Evolutionary conservation across 345 rosid genomes (phyloP).

Genomic region (Gossypium anomalum): DNA sequence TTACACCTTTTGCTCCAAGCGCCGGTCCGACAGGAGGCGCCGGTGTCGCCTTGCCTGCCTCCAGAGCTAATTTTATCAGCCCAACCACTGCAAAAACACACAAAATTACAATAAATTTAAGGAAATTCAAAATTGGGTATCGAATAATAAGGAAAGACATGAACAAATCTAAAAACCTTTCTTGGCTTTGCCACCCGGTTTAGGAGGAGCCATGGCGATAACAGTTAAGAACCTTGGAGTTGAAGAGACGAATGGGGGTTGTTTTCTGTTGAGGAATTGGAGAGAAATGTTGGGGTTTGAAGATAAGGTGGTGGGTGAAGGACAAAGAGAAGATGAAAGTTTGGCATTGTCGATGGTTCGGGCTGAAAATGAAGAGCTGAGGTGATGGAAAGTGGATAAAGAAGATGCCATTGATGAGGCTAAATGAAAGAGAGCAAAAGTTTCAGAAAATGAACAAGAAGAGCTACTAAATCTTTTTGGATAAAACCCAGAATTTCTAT

Average conservation of each 20-base stretch:
- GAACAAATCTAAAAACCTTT: slow-evolving; percentile 41
- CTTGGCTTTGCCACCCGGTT: slow-evolving; percentile 77
- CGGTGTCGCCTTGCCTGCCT: slow-evolving; percentile 95
- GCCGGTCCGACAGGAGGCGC: slow-evolving; percentile 97
- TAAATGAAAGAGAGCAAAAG: slow-evolving; percentile 21
- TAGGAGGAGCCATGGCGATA: slow-evolving; percentile 96
- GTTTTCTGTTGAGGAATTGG: slow-evolving; percentile 42
- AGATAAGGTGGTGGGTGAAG: slow-evolving; percentile 39
- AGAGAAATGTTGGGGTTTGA: slow-evolving; percentile 44
- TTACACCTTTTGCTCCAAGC: slow-evolving; percentile 81
- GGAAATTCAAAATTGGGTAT: slow-evolving; percentile 4
- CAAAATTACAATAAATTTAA: not conserved
- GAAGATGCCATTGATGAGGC: slow-evolving; percentile 51
- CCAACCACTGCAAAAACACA: slow-evolving; percentile 49
- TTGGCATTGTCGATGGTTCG: slow-evolving; percentile 17
- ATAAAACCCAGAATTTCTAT: slow-evolving; percentile 16
- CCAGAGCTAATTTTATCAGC: slow-evolving; percentile 76
- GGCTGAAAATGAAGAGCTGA: slow-evolving; percentile 26
- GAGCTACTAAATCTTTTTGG: slow-evolving; percentile 12
- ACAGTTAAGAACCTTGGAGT: slow-evolving; percentile 59
- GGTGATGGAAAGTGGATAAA: slow-evolving; percentile 30
- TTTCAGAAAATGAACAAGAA: not conserved
- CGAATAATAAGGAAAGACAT: not conserved
- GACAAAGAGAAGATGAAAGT: slow-evolving; percentile 39
- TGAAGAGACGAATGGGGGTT: slow-evolving; percentile 43